Conservation (phyloP, 305 asterid species). For the Coffea humblotiana region DNA sequence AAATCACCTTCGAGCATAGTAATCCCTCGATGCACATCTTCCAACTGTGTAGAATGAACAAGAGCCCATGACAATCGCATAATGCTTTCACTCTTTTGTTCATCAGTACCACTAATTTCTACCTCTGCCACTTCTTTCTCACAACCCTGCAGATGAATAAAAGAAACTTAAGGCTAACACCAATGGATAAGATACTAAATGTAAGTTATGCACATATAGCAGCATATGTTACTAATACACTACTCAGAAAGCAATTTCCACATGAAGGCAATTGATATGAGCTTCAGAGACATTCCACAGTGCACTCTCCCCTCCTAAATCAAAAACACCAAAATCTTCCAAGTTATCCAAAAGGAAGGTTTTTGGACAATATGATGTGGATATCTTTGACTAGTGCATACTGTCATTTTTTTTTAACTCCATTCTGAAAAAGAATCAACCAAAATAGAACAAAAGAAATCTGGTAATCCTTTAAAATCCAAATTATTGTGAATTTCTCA, state of each 20-base stretch:
- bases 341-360: not conserved
- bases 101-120: conserved; percentile 41
- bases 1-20: conserved; percentile 76
- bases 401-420: not conserved
- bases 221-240: not conserved
- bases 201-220: not conserved
- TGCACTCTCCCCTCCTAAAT: no score
- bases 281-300: not conserved
- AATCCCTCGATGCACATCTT: conserved; percentile 68
- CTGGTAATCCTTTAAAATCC: not conserved
- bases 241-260: not conserved
- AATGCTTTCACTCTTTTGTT: conserved; percentile 48
- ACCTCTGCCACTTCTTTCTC: conserved; percentile 35
- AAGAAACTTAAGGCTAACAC: not conserved
- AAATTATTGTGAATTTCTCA: not conserved
- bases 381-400: not conserved
- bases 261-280: not conserved
- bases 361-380: not conserved
- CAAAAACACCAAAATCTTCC: no score
- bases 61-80: conserved; percentile 87
- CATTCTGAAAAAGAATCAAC: no score
- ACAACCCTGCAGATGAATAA: not conserved
- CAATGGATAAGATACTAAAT: not conserved
- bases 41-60: conserved; percentile 63
- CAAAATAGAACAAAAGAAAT: no score